Evolutionary conservation across 2,329 filamentous ascomycete genomes (phyloP).

Genomic region (Dissoconium aciculare): DNA sequence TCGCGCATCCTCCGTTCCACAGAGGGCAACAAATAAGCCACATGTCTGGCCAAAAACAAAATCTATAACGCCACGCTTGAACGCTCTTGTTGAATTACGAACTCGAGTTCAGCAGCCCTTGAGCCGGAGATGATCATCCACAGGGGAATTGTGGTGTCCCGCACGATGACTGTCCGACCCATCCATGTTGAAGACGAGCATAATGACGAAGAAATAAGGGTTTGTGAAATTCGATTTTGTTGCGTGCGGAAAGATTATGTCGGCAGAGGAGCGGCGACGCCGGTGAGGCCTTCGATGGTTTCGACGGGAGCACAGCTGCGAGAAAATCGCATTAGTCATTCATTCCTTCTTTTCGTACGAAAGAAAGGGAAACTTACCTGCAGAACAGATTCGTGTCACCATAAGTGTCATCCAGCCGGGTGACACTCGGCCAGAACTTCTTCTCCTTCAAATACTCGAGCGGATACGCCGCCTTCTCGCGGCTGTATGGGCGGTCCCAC

Average conservation of each 20-base stretch:
- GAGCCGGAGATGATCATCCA: too few relatives aligned
- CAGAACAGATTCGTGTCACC: slow-evolving; percentile 90
- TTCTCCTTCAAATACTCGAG: slow-evolving; percentile 71
- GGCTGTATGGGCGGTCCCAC: slow-evolving; percentile 70
- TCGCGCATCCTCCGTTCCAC: too few relatives aligned
- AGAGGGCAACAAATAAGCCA: too few relatives aligned
- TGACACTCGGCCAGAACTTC: slow-evolving; percentile 93
- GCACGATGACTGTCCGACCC: neutral
- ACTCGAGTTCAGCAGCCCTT: too few relatives aligned
- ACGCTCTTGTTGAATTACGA: slow-evolving; percentile 8
- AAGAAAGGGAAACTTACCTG: slow-evolving; percentile 33
- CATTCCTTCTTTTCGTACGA: slow-evolving; percentile 1
- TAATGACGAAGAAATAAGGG: neutral
- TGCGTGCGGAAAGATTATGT: slow-evolving; percentile 12
- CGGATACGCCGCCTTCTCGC: slow-evolving; percentile 78
- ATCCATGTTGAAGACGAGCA: neutral
- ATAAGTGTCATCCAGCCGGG: slow-evolving; percentile 74
- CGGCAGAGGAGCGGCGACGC: slow-evolving; percentile 19
- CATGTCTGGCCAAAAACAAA: too few relatives aligned
- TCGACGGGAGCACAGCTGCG: slow-evolving; percentile 62
- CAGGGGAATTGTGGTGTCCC: neutral
- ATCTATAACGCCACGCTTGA: slow-evolving; percentile 10
- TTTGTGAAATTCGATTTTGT: neutral
- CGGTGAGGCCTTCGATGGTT: slow-evolving; percentile 27
- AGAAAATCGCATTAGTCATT: neutral